phyloP scores from a whole-genome alignment of 805 yeast species.

The Ogataea methanolica region DNA sequence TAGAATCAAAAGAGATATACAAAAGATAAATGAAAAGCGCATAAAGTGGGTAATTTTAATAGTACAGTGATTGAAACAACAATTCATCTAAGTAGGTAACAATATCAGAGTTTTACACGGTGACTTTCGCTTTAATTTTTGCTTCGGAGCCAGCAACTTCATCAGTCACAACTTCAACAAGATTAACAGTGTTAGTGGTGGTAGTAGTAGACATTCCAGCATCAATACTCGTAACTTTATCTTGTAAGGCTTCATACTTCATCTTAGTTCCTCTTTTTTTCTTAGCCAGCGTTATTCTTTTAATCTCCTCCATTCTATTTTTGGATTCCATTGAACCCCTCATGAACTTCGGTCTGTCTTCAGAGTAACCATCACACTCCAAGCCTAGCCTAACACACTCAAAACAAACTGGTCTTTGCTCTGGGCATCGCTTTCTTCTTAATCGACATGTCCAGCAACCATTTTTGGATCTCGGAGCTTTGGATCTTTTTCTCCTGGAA shows the following conservation, averaged over 20 bases:
- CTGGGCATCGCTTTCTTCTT: constrained; percentile 70
- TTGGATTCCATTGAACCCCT: constrained; percentile 35
- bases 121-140: constrained; percentile 3
- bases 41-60: no score
- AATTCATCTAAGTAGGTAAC: no score
- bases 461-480: constrained; percentile 23
- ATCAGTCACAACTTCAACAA: constrained; percentile 1
- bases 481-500: constrained; percentile 13
- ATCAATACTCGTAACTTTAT: background rate
- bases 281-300: constrained; percentile 34
- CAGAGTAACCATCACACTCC: constrained; percentile 52
- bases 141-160: constrained; percentile 1
- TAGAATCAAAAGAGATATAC: no score
- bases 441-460: constrained; percentile 82
- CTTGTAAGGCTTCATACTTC: constrained; percentile 8
- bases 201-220: background rate
- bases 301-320: constrained; percentile 46
- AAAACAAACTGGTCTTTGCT: constrained; percentile 54
- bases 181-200: background rate
- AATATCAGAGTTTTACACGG: no score
- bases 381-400: constrained; percentile 56
- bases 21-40: no score
- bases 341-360: constrained; percentile 52
- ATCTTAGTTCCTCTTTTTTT: constrained; percentile 32
- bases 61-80: no score